Conservation (phyloP, 345 rosid species). For the Cardamine occulta region DNA sequence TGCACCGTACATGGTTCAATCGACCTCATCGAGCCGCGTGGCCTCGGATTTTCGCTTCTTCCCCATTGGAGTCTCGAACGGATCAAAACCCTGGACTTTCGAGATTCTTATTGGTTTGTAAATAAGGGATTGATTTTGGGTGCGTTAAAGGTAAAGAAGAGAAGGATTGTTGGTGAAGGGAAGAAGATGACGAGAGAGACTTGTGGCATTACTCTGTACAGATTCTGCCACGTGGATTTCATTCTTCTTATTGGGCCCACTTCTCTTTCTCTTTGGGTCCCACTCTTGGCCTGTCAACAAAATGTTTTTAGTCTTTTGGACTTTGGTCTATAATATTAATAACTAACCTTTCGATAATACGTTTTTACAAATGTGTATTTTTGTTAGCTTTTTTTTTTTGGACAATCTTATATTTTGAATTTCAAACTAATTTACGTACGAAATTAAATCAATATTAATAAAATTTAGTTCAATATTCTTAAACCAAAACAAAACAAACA, state of each 20-base stretch:
- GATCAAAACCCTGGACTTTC: slow-evolving; percentile 21
- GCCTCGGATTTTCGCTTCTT: slow-evolving; percentile 93
- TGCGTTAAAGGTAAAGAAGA: slow-evolving; percentile 12
- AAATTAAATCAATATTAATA: not conserved
- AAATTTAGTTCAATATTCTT: no score
- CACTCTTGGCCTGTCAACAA: not conserved
- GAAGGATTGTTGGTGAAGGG: slow-evolving; percentile 22
- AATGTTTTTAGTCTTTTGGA: not conserved
- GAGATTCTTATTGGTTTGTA: not conserved
- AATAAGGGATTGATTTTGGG: slow-evolving; percentile 29
- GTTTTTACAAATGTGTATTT: not conserved
- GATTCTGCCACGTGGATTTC: slow-evolving; percentile 42
- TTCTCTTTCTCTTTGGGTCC: not conserved
- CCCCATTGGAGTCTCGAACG: slow-evolving; percentile 50
- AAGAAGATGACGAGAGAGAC: slow-evolving; percentile 15
- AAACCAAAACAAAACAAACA: no score
- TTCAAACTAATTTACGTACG: not conserved
- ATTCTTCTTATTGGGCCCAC: slow-evolving; percentile 23
- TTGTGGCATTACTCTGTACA: slow-evolving; percentile 21
- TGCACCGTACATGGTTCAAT: slow-evolving; percentile 81
- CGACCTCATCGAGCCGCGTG: slow-evolving; percentile 87
- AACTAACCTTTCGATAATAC: no score
- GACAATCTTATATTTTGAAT: not conserved
- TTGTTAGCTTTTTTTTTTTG: not conserved
- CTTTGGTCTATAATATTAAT: not conserved